A percentile compares a stretch with the other conserved stretches of the same genome.
These are phyloP conservation scores for Ganoderma meredithae DNA, from an alignment of 1,284 basidiomycete genomes.

Conservation along the genomic window DNA sequence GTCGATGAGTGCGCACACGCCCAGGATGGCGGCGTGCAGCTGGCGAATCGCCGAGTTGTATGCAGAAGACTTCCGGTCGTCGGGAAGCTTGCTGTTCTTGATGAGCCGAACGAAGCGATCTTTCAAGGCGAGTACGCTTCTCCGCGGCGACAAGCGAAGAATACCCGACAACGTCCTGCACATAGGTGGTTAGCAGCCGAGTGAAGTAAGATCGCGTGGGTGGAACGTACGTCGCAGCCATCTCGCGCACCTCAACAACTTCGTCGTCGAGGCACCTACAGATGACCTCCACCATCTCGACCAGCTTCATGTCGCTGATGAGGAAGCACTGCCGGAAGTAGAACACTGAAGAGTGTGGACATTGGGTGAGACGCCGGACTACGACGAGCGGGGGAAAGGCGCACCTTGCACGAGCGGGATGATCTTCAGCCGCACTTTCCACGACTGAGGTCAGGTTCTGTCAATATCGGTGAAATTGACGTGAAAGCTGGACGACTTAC, in stretches of 20 bases:
- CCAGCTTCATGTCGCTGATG: constrained; percentile 67
- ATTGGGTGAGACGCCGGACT: background rate
- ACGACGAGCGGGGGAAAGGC: background rate
- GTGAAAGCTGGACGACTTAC: constrained; percentile 46
- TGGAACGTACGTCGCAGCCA: constrained; percentile 72
- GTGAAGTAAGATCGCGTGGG: background rate
- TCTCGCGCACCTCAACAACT: constrained; percentile 77
- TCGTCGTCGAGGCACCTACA: constrained; percentile 79
- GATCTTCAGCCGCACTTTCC: constrained; percentile 75
- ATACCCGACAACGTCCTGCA: constrained; percentile 80
- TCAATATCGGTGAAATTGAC: background rate
- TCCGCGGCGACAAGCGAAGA: constrained; percentile 79
- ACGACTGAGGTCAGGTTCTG: constrained; percentile 55
- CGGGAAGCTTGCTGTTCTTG: constrained; percentile 63
- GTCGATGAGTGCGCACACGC: constrained; percentile 80
- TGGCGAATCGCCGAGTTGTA: constrained; percentile 73
- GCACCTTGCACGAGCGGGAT: constrained; percentile 80
- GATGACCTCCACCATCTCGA: constrained; percentile 75
- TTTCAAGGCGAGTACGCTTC: constrained; percentile 77
- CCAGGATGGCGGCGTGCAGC: constrained; percentile 82
- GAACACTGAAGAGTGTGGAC: constrained; percentile 55
- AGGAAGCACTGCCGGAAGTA: constrained; percentile 78
- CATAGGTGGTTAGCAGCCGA: constrained; percentile 7
- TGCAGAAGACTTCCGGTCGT: constrained; percentile 56
- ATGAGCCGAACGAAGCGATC: constrained; percentile 75